Evolutionary conservation across 129 eudicot species (phyloP).

Genomic region (Scalesia atractyloides): DNA sequence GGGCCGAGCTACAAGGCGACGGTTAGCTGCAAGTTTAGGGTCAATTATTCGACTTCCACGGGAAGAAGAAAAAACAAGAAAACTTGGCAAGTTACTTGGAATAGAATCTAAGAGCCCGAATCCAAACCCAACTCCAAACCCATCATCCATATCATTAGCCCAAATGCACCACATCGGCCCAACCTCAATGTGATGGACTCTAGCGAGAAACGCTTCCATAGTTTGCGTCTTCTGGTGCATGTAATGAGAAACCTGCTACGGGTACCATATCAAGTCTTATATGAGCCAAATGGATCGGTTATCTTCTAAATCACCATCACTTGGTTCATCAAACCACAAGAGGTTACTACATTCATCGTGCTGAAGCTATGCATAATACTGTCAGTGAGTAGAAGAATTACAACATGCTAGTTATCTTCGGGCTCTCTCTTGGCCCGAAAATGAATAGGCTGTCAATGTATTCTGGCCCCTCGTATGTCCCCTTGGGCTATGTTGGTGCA

Average conservation of each 20-base stretch:
- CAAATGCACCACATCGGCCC: constrained; percentile 50
- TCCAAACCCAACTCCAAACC: constrained; percentile 28
- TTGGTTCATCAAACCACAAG: constrained; percentile 44
- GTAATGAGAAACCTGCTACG: constrained; percentile 81
- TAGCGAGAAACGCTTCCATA: constrained; percentile 80
- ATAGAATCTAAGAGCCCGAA: constrained; percentile 36
- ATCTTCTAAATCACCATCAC: constrained; percentile 50
- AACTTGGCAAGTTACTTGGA: constrained; percentile 73
- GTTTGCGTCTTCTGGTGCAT: constrained; percentile 53
- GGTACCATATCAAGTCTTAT: constrained; percentile 66
- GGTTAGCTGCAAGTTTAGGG: constrained; percentile 92
- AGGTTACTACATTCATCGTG: constrained; percentile 32
- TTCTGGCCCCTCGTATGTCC: constrained; percentile 49
- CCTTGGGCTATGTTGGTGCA: constrained; percentile 47
- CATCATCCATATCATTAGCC: constrained; percentile 52
- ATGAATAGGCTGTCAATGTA: constrained; percentile 39
- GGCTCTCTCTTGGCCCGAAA: constrained; percentile 46
- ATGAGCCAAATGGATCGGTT: constrained; percentile 50
- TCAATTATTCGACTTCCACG: constrained; percentile 86
- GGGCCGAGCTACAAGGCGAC: constrained; percentile 93
- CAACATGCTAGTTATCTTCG: constrained; percentile 87
- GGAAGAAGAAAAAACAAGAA: constrained; percentile 73
- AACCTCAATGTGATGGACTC: constrained; percentile 47
- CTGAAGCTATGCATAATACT: constrained; percentile 37
- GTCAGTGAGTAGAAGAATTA: constrained; percentile 63